Evolutionary conservation across 2,329 filamentous ascomycete genomes (phyloP), one percentile per base, ranked within the genome.

Genomic region (Bimuria novae-zelandiae): DNA sequence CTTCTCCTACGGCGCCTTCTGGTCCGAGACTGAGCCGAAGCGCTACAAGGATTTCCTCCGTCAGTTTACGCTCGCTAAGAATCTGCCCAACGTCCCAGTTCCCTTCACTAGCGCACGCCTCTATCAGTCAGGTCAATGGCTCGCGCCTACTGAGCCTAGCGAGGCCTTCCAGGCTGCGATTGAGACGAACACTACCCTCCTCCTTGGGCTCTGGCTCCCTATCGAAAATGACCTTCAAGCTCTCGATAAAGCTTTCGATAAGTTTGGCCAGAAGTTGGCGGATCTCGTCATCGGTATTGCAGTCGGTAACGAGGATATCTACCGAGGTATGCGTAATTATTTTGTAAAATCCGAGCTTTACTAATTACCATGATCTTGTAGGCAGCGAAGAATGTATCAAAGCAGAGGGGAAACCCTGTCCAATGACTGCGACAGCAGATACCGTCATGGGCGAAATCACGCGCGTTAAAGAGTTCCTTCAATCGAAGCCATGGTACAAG

Each of bases 101-200:
- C 82, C 82, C 40, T 90, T 89, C 77, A 86, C 78, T 63, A 87
- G 83, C 55, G 88, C 85, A 22, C 84, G 88, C 51, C 78, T 90
- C 21, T 91, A 87, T 75, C 48, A 50, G 90, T 87, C 76, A 87
- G 52, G 84, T 89, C 81, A 35, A 46, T 56, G 25, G 42, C 49
- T 2, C 48, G 55, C 4, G 59, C 64, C 80, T 57, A 84, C 81
- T 72, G 79, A 81, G 16, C 83, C 84, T 60, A 90, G 87, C 63
- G 78, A 81, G 40, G 71, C 71, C 3, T 71, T 73, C 21, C 62
- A 67, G 39, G 69, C 69, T 3, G 70, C 71, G 7, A 62, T 71
- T 17, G 61, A 62, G 17, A 68, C 67, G 1, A 67, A 65, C 16
- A 70, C 69, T 1, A 68, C 57, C 27, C 63, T 74, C 2, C 54